phyloP scores from a whole-genome alignment of 2,329 filamentous ascomycete genomes.

The Clarireedia hainanense region DNA sequence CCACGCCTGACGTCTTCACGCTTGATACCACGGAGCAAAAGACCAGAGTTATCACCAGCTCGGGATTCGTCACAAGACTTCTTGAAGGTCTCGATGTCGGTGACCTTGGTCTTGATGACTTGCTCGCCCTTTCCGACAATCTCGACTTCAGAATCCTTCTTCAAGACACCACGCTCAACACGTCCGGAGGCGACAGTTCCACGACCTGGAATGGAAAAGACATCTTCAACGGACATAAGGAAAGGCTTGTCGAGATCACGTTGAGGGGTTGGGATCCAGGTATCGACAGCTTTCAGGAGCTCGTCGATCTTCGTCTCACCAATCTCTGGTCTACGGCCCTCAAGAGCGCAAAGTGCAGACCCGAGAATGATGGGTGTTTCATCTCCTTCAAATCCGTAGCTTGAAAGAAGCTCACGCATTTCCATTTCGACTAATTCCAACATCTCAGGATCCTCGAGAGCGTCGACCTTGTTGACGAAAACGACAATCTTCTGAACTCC shows the following conservation, averaged over 20 bases:
- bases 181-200: conserved; percentile 95
- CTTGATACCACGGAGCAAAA: conserved; percentile 90
- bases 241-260: conserved; percentile 97
- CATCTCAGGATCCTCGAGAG: conserved; percentile 97
- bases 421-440: conserved; percentile 99
- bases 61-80: conserved; percentile 96
- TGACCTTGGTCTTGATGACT: conserved; percentile 96
- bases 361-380: conserved; percentile 96
- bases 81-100: conserved; percentile 99
- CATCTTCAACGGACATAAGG: conserved; percentile 95
- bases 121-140: conserved; percentile 77
- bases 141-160: conserved; percentile 92
- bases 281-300: conserved; percentile 81
- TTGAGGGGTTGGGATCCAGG: conserved; percentile 91
- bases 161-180: conserved; percentile 90
- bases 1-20: conserved; percentile 91
- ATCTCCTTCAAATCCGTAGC: conserved; percentile 96
- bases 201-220: conserved; percentile 85
- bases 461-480: conserved; percentile 99
- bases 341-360: conserved; percentile 89
- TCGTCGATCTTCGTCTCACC: conserved; percentile 83
- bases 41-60: conserved; percentile 96
- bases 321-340: conserved; percentile 80
- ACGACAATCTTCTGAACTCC: conserved; percentile 97
- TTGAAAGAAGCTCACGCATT: conserved; percentile 91